phyloP scores from a whole-genome alignment of 345 rosid genomes.

The Eucalyptus curtisii region DNA sequence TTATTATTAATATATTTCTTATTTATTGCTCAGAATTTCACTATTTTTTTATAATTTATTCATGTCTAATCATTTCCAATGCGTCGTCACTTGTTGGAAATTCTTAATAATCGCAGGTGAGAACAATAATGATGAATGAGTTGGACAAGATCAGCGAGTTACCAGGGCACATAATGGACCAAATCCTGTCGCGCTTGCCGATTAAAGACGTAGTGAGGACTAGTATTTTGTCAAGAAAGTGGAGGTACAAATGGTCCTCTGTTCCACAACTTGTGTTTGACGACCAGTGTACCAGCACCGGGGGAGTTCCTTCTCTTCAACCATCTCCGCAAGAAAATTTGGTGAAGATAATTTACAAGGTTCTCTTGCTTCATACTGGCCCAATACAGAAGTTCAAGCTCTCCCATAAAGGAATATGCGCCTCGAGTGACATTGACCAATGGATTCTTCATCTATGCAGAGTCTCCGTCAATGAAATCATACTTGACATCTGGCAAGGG shows the following conservation, averaged over 20 bases:
- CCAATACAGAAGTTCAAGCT: background rate
- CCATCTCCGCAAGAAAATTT: background rate
- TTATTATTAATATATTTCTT: background rate
- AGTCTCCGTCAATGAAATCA: background rate
- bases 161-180: background rate
- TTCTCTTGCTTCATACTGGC: background rate
- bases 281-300: too few species aligned
- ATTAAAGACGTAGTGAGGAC: background rate
- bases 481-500: background rate
- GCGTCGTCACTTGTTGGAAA: background rate
- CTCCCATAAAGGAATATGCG: background rate
- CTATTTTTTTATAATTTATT: fast-evolving
- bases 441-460: background rate
- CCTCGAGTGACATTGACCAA: background rate
- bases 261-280: background rate
- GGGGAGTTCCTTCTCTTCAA: background rate
- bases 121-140: background rate
- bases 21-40: background rate
- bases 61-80: background rate
- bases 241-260: background rate
- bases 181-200: background rate
- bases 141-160: background rate
- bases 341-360: background rate
- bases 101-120: background rate
- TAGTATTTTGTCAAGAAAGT: background rate